Evolutionary conservation across 2,329 filamentous ascomycete species (phyloP).

Genomic region (Onygenales sp.): DNA sequence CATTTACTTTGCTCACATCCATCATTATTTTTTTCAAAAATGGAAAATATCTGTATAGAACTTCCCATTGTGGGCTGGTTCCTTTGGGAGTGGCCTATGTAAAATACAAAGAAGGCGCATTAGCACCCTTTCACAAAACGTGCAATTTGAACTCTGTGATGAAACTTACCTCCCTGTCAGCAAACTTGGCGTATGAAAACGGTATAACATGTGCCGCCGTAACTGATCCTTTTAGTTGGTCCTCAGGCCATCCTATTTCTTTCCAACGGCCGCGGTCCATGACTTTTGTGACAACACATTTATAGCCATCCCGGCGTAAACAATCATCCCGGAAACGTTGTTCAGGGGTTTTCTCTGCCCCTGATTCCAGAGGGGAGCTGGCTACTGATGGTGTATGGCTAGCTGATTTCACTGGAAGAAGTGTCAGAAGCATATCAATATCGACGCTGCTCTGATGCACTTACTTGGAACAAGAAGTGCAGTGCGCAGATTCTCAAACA

Average conservation of each 20-base stretch:
- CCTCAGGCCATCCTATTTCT: neutral
- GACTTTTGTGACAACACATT: neutral
- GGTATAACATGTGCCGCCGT: neutral
- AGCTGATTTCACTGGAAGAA: neutral
- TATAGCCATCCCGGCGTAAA: neutral
- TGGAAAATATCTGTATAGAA: neutral
- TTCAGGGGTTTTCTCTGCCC: neutral
- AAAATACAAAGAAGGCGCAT: neutral
- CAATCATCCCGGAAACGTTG: neutral
- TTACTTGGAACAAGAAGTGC: neutral
- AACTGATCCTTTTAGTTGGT: neutral
- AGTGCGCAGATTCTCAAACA: neutral
- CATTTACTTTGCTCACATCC: neutral
- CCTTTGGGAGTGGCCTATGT: neutral
- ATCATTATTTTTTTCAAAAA: neutral
- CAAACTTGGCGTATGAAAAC: neutral
- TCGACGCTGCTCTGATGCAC: neutral
- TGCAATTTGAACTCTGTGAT: neutral
- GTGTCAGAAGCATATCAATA: neutral
- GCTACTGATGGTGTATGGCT: neutral
- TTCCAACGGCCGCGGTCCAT: neutral
- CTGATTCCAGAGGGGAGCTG: neutral
- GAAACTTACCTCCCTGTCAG: neutral
- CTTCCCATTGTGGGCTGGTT: neutral
- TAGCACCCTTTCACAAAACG: neutral